Percentiles rank a stretch among this genome's conserved stretches.
phyloP scores from a whole-genome alignment of 1,139 yeast species.

The Nakaseomyces delphensis region DNA sequence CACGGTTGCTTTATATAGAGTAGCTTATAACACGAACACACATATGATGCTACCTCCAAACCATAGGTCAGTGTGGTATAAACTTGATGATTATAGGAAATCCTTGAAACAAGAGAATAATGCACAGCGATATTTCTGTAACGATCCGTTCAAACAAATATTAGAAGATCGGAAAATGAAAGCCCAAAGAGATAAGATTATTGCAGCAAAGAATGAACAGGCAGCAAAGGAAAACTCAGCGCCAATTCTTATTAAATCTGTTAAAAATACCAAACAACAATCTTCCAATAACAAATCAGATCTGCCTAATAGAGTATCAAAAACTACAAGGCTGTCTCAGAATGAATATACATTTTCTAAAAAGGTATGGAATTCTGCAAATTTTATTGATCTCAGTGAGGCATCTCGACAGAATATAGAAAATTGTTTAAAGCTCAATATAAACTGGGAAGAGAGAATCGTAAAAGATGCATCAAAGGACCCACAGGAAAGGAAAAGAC shows the following conservation, averaged over 20 bases:
- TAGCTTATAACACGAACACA: constrained; percentile 72
- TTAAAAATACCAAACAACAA: constrained; percentile 4
- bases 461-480: constrained; percentile 12
- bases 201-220: constrained; percentile 33
- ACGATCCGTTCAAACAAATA: constrained; percentile 63
- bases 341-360: constrained; percentile 40
- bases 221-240: constrained; percentile 33
- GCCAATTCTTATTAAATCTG: constrained; percentile 21
- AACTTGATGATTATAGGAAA: constrained; percentile 52
- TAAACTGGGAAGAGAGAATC: constrained; percentile 42
- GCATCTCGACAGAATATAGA: constrained; percentile 46
- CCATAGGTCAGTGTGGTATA: constrained; percentile 71
- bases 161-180: constrained; percentile 44
- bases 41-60: constrained; percentile 81
- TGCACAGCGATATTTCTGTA: constrained; percentile 43
- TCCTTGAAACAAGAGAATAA: constrained; percentile 36
- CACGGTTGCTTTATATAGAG: constrained; percentile 72
- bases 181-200: constrained; percentile 40
- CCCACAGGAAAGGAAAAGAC: constrained; percentile 13
- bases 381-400: constrained; percentile 37
- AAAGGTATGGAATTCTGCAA: constrained; percentile 59
- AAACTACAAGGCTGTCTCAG: constrained; percentile 1
- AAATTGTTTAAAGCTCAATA: constrained; percentile 43
- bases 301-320: not conserved
- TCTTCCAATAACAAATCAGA: not conserved